Percentiles rank a stretch among this genome's conserved stretches.
phyloP scores from a whole-genome alignment of 805 yeast species.

The Sporopachydermia lactativora region DNA sequence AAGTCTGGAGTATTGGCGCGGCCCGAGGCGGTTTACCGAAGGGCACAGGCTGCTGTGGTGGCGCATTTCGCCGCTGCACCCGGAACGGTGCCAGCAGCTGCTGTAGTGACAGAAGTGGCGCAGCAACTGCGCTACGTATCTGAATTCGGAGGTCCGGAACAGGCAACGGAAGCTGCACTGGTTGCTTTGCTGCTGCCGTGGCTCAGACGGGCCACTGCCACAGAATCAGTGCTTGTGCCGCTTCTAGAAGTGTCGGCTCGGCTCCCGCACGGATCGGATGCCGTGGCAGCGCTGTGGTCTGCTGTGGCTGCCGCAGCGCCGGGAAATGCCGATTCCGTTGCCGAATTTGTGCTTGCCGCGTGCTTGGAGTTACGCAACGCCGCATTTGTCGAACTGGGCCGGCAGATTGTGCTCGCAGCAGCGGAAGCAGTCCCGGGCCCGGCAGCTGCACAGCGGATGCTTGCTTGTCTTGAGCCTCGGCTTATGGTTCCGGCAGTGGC shows the following conservation, averaged over 20 bases:
- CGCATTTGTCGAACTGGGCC: conserved; percentile 58
- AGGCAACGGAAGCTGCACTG: too few relatives aligned
- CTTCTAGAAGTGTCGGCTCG: too few relatives aligned
- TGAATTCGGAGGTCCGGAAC: too few relatives aligned
- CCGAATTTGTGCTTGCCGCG: conserved; percentile 54
- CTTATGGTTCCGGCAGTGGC: conserved; percentile 84
- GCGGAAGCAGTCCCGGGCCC: conserved; percentile 40
- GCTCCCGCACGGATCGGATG: conserved; percentile 61
- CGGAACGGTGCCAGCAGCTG: conserved; percentile 19
- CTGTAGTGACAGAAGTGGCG: conserved; percentile 59
- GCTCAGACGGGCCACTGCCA: too few relatives aligned
- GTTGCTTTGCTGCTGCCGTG: too few relatives aligned
- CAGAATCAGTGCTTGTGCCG: too few relatives aligned
- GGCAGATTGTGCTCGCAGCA: conserved; percentile 71
- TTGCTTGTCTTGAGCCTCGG: conserved; percentile 66
- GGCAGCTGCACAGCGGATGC: conserved; percentile 39
- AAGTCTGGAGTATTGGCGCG: conserved; percentile 52
- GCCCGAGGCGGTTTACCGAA: conserved; percentile 73
- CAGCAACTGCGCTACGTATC: conserved; percentile 54
- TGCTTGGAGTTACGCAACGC: conserved; percentile 62
- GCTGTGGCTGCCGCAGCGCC: conserved; percentile 73
- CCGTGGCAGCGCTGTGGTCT: conserved; percentile 91
- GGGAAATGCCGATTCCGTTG: conserved; percentile 55
- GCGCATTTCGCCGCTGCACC: conserved; percentile 46
- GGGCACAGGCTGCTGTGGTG: conserved; percentile 71